Evolutionary conservation across 2,329 filamentous ascomycete genomes (phyloP).

Genomic region (Gnomoniopsis sp.): DNA sequence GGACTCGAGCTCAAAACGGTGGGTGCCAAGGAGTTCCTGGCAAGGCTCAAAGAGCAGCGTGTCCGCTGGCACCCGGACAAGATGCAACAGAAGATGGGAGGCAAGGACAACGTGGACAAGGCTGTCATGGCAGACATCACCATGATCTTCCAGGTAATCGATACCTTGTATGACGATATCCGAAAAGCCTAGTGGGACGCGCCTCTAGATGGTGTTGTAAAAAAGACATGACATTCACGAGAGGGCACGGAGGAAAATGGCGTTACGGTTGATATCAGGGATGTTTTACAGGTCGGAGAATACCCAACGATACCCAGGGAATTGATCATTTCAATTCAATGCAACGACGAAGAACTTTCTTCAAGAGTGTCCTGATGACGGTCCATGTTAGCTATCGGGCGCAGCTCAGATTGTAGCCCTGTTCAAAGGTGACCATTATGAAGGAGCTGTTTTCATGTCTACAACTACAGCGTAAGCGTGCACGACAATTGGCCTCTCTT

Average conservation of each 20-base stretch:
- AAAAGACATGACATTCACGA: neutral
- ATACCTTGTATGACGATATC: constrained; percentile 71
- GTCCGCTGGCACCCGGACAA: constrained; percentile 98
- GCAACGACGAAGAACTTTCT: neutral
- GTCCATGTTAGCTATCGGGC: too few relatives aligned
- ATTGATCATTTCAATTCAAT: neutral
- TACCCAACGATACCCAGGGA: neutral
- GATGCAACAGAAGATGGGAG: constrained; percentile 84
- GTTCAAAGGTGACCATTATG: too few relatives aligned
- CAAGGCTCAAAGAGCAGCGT: constrained; percentile 73
- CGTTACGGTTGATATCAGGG: neutral
- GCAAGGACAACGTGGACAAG: constrained; percentile 66
- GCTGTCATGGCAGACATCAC: constrained; percentile 76
- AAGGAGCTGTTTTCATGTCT: too few relatives aligned
- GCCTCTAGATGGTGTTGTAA: neutral
- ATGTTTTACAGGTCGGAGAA: neutral
- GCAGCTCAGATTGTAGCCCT: too few relatives aligned
- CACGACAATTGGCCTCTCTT: too few relatives aligned
- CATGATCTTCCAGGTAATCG: constrained; percentile 86
- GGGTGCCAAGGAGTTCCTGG: constrained; percentile 43
- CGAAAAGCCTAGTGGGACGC: constrained; percentile 32
- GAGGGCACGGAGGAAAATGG: neutral
- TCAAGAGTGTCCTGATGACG: neutral
- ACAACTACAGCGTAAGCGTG: too few relatives aligned
- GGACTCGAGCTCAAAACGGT: constrained; percentile 41